These are phyloP conservation scores for Hondaea fermentalgiana DNA, from an alignment of 108 stramenopile genomes.

Conservation along the genomic window DNA sequence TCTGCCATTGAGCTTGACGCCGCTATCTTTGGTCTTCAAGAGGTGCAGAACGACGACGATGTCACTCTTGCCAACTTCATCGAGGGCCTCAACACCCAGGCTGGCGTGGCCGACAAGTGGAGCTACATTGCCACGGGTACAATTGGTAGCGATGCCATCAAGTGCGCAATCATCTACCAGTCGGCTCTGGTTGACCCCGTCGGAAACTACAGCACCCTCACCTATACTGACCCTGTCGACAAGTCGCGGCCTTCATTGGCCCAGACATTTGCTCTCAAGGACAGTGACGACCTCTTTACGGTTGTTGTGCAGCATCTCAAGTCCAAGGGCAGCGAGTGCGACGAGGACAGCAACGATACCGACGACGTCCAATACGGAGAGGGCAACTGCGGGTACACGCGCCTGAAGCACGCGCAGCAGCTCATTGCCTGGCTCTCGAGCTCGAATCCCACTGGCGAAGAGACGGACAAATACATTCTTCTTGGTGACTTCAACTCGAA, in stretches of 20 bases:
- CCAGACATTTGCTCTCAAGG: background rate
- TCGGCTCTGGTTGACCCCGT: background rate
- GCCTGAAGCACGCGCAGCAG: background rate
- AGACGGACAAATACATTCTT: background rate
- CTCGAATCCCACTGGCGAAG: background rate
- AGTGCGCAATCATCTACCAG: constrained; percentile 12
- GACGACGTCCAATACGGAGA: background rate
- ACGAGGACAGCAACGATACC: background rate
- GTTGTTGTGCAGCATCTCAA: background rate
- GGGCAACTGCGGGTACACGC: constrained; percentile 3
- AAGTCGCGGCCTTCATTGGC: background rate
- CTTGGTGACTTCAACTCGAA: background rate
- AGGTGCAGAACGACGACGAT: background rate
- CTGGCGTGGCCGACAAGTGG: background rate
- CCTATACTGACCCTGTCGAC: background rate
- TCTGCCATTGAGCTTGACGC: background rate
- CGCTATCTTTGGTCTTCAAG: background rate
- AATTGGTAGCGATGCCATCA: background rate
- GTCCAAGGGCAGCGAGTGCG: constrained; percentile 8
- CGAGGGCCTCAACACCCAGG: background rate
- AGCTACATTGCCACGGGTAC: background rate
- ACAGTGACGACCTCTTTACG: background rate
- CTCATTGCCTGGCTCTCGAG: background rate
- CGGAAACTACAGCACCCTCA: background rate
- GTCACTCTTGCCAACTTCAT: background rate